Conservation (phyloP, 108 stramenopile species). For the Cyclotella baltica region DNA sequence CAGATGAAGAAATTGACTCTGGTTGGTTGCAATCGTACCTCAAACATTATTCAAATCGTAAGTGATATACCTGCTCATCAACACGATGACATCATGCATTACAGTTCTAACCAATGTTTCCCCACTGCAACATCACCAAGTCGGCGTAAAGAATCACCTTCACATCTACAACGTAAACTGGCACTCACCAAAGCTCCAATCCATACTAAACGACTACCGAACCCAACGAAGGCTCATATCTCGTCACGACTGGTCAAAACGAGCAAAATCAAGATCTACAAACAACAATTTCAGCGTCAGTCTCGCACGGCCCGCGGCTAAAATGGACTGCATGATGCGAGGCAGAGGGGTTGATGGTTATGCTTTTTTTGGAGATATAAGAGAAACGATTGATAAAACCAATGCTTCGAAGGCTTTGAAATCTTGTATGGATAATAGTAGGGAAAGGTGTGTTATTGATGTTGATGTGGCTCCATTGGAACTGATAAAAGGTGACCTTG, state of each 20-base stretch:
- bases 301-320: constrained; percentile 23
- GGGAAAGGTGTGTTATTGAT: neutral
- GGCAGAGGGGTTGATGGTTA: constrained; percentile 30
- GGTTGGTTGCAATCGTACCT: constrained; percentile 34
- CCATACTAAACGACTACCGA: constrained; percentile 24
- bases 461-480: neutral
- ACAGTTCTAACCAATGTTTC: no score
- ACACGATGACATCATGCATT: no score
- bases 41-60: constrained; percentile 30
- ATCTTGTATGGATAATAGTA: neutral
- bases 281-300: neutral
- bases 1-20: constrained; percentile 31
- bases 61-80: neutral
- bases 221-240: constrained; percentile 21
- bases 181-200: constrained; percentile 41
- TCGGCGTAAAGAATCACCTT: constrained; percentile 40
- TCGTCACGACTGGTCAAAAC: constrained; percentile 47
- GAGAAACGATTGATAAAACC: constrained; percentile 27
- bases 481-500: neutral
- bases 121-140: neutral
- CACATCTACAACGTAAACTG: constrained; percentile 50
- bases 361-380: constrained; percentile 45
- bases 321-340: constrained; percentile 44
- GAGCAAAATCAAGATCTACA: constrained; percentile 33
- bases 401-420: neutral